Conservation (phyloP, 371 early-diverging fungal genomes). For the Paraphysoderma sedebokerense region DNA sequence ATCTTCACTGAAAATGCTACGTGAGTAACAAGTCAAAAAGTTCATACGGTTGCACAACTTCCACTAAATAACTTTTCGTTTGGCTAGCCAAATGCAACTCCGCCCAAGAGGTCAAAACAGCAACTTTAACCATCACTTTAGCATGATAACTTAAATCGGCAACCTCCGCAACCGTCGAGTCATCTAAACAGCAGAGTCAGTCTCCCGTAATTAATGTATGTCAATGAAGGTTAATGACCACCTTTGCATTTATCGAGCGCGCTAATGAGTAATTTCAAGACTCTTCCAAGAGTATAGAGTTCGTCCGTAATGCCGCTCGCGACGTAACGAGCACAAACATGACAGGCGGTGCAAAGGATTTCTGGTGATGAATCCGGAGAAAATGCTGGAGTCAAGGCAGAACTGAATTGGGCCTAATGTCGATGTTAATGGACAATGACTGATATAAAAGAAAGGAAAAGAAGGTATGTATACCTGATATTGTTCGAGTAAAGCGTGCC, state of each 20-base stretch:
- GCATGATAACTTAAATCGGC: constrained; percentile 47
- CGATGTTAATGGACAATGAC: not conserved
- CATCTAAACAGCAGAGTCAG: too few species aligned
- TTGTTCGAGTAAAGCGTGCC: constrained; percentile 60
- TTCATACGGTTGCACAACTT: constrained; percentile 45
- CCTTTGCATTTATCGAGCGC: constrained; percentile 53
- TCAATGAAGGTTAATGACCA: too few species aligned
- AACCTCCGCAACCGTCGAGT: constrained; percentile 35
- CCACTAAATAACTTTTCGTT: constrained; percentile 33
- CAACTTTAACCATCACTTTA: constrained; percentile 55
- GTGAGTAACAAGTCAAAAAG: too few species aligned
- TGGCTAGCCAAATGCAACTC: constrained; percentile 46
- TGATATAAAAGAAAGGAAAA: too few species aligned
- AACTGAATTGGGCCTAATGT: constrained; percentile 57
- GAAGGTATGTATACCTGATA: constrained; percentile 45
- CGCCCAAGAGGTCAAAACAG: constrained; percentile 69
- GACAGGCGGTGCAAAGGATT: constrained; percentile 57
- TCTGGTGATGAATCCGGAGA: constrained; percentile 56
- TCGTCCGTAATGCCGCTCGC: constrained; percentile 70
- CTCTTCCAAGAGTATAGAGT: constrained; percentile 48
- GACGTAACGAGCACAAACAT: constrained; percentile 66
- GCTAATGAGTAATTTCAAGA: constrained; percentile 46
- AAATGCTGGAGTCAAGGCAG: constrained; percentile 76
- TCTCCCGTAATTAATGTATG: too few species aligned
- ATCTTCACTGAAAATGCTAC: too few species aligned